Percentiles rank a stretch among this genome's conserved stretches.
These are phyloP conservation scores for Cryomyces minteri DNA, from an alignment of 495 filamentous ascomycete species.

Conservation along the genomic window DNA sequence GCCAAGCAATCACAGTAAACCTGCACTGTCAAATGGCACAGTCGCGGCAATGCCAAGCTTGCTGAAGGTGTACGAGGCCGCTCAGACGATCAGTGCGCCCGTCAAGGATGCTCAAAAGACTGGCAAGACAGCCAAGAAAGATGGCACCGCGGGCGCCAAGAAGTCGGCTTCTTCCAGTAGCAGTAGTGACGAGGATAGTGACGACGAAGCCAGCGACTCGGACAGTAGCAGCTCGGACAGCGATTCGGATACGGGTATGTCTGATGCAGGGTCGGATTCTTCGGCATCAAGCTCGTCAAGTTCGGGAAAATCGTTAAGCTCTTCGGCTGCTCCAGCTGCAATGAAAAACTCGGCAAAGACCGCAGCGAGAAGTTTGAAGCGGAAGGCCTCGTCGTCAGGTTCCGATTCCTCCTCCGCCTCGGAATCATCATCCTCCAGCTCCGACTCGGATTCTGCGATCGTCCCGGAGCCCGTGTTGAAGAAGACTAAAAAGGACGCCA, in stretches of 20 bases:
- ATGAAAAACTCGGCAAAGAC: not conserved
- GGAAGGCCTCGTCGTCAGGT: conserved; percentile 1
- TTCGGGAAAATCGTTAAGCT: too few relatives aligned
- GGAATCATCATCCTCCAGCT: conserved; percentile 3
- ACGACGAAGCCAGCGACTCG: not conserved
- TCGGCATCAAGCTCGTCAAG: too few relatives aligned
- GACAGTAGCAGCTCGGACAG: not conserved
- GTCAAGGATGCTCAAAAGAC: not conserved
- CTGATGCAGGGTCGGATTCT: not conserved
- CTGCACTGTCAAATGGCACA: not conserved
- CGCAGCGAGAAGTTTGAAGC: not conserved
- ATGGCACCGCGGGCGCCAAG: not conserved
- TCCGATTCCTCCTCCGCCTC: not conserved
- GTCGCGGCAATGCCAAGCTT: not conserved
- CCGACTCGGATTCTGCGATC: conserved; percentile 6
- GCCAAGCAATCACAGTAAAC: not conserved
- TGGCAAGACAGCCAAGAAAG: not conserved
- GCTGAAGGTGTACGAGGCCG: not conserved
- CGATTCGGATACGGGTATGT: not conserved
- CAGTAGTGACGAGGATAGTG: not conserved
- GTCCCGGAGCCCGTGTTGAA: not conserved
- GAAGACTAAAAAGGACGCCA: not conserved
- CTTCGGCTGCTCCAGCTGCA: not conserved
- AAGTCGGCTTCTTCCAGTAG: not conserved
- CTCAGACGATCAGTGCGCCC: not conserved